Base-by-base conservation (phyloP, 2,329 filamentous ascomycete species). In the Colletotrichum plurivorum region DNA sequence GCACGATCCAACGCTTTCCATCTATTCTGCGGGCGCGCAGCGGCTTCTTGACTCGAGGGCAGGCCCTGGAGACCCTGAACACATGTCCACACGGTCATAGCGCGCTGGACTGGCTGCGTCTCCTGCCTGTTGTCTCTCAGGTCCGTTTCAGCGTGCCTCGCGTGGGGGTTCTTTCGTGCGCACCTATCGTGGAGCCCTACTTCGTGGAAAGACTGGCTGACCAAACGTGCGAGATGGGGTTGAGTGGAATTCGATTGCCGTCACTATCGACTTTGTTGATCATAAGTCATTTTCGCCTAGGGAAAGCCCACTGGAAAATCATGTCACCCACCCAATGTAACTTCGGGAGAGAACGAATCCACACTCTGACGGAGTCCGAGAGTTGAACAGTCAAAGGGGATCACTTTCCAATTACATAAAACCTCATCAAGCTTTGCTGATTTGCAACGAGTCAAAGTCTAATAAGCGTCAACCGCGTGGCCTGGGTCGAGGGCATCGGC, bases 141-240 rank as follows among this genome's bases (percentile, higher is more conserved):
- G 31, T 63, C 41, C 15, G 60, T 56, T 56, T 56, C 59, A 62
- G 39, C 59, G 31, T 54, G 59, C 59, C 49, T 54, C 36, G 36
- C 18, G 48, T 36, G 49, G 48, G 59, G 27, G 22, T 16, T 36
- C 7, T 12, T 36, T 36, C 10, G 31, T 36, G 31, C 31, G 31
- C 8, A 12, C 31, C 8, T 10, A 10, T 12, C 31, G 31, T 36
- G 31, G 31, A 36, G 31, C 31, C 8, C 6, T 10, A 10, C 31
- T 9, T 36, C 9, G 31, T 9, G 31, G 27, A 10, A 12, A 36
- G 9, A 12, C 8, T 9, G 31, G 31, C 10, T 36, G 31, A 2
- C 3, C 31, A 9, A 36, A 10, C 10, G 10, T 36, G 10, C 10
- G 31, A 36, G 31, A 36, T 8, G 31, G 9, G 31, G 7, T 9